Evolutionary conservation across 345 rosid species (phyloP).

Genomic region (Streptanthus diversifolius): DNA sequence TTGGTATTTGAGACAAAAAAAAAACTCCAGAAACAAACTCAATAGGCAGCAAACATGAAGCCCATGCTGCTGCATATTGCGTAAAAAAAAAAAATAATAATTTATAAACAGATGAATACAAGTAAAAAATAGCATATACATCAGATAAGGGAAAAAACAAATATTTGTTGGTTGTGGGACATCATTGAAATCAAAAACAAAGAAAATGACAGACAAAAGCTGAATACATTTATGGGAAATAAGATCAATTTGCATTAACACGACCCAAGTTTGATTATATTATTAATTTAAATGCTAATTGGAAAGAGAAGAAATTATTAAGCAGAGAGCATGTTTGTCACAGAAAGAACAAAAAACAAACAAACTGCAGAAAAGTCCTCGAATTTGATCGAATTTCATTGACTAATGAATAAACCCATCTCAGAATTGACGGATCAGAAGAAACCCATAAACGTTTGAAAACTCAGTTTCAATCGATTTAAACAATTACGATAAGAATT

Average conservation of each 20-base stretch:
- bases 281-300: neutral
- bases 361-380: slow-evolving; percentile 25
- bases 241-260: neutral
- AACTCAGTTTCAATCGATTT: neutral
- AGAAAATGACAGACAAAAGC: slow-evolving; percentile 13
- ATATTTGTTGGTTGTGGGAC: slow-evolving; percentile 31
- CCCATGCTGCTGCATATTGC: slow-evolving; percentile 20
- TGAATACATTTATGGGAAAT: slow-evolving; percentile 8
- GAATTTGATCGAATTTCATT: slow-evolving; percentile 11
- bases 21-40: neutral
- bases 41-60: slow-evolving; percentile 17
- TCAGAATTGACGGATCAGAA: slow-evolving; percentile 8
- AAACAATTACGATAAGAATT: neutral
- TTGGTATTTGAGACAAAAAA: neutral
- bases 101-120: neutral
- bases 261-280: neutral
- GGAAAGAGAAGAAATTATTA: slow-evolving; percentile 16
- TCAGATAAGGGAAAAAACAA: neutral
- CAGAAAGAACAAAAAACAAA: slow-evolving; percentile 11
- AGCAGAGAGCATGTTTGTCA: slow-evolving; percentile 30
- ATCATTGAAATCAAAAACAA: neutral
- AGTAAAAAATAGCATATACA: slow-evolving; percentile 9
- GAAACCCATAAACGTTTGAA: neutral
- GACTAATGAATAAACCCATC: slow-evolving; percentile 6
- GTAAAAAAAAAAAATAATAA: neutral